phyloP scores from a whole-genome alignment of 2,329 filamentous ascomycete species.

The Talaromyces sp. region DNA sequence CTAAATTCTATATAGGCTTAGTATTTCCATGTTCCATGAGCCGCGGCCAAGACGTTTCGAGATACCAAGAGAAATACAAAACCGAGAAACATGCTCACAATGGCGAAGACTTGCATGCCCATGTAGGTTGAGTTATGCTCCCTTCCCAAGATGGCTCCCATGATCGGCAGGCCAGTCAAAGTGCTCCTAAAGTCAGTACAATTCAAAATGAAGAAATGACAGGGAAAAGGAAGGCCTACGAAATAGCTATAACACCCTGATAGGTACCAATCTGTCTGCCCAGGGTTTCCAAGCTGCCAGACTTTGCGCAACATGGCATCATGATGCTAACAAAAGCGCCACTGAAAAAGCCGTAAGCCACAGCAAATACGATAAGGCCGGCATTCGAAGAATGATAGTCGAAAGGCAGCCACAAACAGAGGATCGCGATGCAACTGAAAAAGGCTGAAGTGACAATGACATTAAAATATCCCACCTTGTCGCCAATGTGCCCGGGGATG shows the following conservation, averaged over 20 bases:
- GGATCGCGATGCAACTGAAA: slow-evolving; percentile 21
- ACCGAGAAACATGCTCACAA: slow-evolving; percentile 16
- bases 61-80: neutral
- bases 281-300: slow-evolving; percentile 30
- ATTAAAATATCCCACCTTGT: slow-evolving; percentile 30
- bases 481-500: slow-evolving; percentile 26
- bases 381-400: slow-evolving; percentile 27
- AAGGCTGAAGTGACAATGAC: slow-evolving; percentile 21
- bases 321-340: slow-evolving; percentile 28
- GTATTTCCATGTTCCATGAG: neutral
- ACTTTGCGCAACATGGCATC: slow-evolving; percentile 32
- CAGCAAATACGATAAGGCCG: slow-evolving; percentile 29
- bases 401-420: slow-evolving; percentile 31
- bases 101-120: slow-evolving; percentile 28
- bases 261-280: slow-evolving; percentile 35
- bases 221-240: slow-evolving; percentile 20
- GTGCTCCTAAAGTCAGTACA: neutral
- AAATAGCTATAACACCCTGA: slow-evolving; percentile 24
- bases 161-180: slow-evolving; percentile 29
- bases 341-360: slow-evolving; percentile 29
- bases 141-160: slow-evolving; percentile 26
- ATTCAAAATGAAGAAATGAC: neutral
- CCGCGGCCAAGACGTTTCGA: neutral
- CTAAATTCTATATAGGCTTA: neutral
- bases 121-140: slow-evolving; percentile 23